Evolutionary conservation across 2,329 filamentous ascomycete genomes (phyloP).

Genomic region (Diaporthe capsici): DNA sequence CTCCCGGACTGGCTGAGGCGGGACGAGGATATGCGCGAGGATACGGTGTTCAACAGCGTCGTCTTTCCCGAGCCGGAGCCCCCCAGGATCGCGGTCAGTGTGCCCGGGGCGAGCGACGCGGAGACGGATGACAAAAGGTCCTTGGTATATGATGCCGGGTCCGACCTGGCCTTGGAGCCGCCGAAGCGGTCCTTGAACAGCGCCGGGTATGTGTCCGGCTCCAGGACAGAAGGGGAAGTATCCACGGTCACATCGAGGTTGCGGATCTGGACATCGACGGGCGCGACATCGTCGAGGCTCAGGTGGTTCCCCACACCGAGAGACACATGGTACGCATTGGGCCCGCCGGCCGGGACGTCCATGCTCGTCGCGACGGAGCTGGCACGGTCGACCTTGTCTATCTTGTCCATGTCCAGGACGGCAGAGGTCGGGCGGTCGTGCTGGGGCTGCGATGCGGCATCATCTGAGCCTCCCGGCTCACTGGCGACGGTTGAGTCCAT

Average conservation of each 20-base stretch:
- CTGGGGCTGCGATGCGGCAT: slow-evolving; percentile 12
- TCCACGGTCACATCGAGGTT: slow-evolving; percentile 70
- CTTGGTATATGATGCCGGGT: slow-evolving; percentile 56
- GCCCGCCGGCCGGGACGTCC: slow-evolving; percentile 42
- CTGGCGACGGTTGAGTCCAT: slow-evolving; percentile 26
- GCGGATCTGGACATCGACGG: slow-evolving; percentile 68
- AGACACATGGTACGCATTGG: slow-evolving; percentile 45
- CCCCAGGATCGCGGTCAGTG: slow-evolving; percentile 81
- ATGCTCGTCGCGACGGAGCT: slow-evolving; percentile 52
- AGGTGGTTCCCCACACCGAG: slow-evolving; percentile 54
- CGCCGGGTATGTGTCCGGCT: slow-evolving; percentile 61
- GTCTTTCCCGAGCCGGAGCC: slow-evolving; percentile 83
- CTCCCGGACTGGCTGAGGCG: slow-evolving; percentile 66
- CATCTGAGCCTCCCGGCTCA: slow-evolving; percentile 8
- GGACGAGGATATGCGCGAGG: slow-evolving; percentile 74
- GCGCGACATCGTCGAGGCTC: slow-evolving; percentile 67
- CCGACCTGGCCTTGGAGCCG: slow-evolving; percentile 49
- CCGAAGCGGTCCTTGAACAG: slow-evolving; percentile 50
- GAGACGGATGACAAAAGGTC: slow-evolving; percentile 74
- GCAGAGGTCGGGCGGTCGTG: slow-evolving; percentile 1
- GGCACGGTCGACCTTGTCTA: slow-evolving; percentile 51
- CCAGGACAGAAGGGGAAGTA: slow-evolving; percentile 67
- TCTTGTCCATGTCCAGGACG: slow-evolving; percentile 49
- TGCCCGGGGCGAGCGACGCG: slow-evolving; percentile 75
- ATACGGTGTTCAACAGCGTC: slow-evolving; percentile 78